phyloP scores from a whole-genome alignment of 345 rosid species.

The Linum tenue region DNA sequence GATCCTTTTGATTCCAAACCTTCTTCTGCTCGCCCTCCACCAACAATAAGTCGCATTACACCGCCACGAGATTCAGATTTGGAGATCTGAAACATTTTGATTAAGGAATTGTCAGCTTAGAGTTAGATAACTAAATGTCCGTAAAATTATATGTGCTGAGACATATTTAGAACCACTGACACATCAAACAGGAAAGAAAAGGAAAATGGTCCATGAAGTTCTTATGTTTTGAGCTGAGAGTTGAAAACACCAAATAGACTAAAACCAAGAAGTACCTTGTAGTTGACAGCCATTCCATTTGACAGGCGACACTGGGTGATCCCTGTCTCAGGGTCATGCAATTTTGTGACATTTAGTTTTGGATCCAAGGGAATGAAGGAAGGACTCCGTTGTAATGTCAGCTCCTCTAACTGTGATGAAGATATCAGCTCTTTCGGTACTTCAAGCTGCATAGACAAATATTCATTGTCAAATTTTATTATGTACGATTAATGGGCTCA shows the following conservation, averaged over 20 bases:
- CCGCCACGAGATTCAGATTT: slow-evolving; percentile 79
- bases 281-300: slow-evolving; percentile 87
- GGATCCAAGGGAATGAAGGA: slow-evolving; percentile 48
- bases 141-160: background rate
- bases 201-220: background rate
- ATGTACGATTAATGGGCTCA: background rate
- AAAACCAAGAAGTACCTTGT: slow-evolving; percentile 42
- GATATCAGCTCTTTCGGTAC: slow-evolving; percentile 90
- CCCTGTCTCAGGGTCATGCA: slow-evolving; percentile 80
- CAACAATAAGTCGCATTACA: slow-evolving; percentile 97
- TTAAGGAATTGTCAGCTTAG: background rate
- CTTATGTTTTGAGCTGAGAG: background rate
- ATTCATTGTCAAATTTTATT: background rate
- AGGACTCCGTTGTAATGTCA: slow-evolving; percentile 55
- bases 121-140: background rate
- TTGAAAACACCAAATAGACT: background rate
- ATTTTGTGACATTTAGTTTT: slow-evolving; percentile 37
- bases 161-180: slow-evolving; percentile 1
- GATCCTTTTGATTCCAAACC: slow-evolving; percentile 80
- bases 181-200: background rate
- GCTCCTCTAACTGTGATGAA: slow-evolving; percentile 51
- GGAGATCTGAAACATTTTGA: slow-evolving; percentile 41
- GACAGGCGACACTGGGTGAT: slow-evolving; percentile 78
- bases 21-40: slow-evolving; percentile 97
- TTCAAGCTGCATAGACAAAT: slow-evolving; percentile 63